Evolutionary conservation across 202 grass and related monocot genomes (phyloP).

Genomic region (Eragrostis tef): DNA sequence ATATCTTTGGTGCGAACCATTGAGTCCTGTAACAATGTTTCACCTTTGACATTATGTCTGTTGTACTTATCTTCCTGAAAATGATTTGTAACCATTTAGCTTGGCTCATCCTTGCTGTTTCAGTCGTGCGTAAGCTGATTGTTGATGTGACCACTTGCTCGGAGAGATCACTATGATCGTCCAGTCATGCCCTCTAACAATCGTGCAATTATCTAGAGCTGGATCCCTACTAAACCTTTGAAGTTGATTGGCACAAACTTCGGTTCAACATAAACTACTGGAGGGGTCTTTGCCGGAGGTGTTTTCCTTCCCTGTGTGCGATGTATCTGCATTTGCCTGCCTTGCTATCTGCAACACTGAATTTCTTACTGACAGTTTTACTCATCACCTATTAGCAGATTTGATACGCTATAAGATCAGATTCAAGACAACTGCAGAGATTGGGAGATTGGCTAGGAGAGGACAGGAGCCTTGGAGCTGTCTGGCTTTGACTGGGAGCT

Average conservation of each 20-base stretch:
- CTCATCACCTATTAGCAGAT: conserved; percentile 33
- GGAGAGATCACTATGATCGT: conserved; percentile 35
- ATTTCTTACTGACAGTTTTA: conserved; percentile 9
- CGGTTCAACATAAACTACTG: not conserved
- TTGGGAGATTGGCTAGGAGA: too few species aligned
- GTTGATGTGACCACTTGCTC: conserved; percentile 24
- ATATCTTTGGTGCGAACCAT: conserved; percentile 26
- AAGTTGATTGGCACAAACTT: conserved; percentile 18
- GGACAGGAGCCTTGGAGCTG: conserved; percentile 28
- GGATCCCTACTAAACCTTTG: not conserved
- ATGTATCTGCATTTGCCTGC: conserved; percentile 16
- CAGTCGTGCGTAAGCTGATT: not conserved
- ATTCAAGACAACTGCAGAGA: conserved; percentile 12
- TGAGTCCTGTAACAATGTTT: conserved; percentile 37
- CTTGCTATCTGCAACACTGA: conserved; percentile 24
- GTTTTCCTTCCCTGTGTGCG: conserved; percentile 9
- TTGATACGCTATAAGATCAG: conserved; percentile 25
- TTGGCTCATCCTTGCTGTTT: conserved; percentile 11
- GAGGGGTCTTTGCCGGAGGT: not conserved
- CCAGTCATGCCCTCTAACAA: conserved; percentile 22
- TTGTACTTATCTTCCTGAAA: conserved; percentile 14
- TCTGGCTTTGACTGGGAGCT: conserved; percentile 22
- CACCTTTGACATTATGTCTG: conserved; percentile 22
- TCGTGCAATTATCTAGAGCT: too few species aligned
- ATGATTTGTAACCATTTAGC: conserved; percentile 12